phyloP scores from a whole-genome alignment of 2,329 filamentous ascomycete genomes.

The Pseudogymnoascus sp. region DNA sequence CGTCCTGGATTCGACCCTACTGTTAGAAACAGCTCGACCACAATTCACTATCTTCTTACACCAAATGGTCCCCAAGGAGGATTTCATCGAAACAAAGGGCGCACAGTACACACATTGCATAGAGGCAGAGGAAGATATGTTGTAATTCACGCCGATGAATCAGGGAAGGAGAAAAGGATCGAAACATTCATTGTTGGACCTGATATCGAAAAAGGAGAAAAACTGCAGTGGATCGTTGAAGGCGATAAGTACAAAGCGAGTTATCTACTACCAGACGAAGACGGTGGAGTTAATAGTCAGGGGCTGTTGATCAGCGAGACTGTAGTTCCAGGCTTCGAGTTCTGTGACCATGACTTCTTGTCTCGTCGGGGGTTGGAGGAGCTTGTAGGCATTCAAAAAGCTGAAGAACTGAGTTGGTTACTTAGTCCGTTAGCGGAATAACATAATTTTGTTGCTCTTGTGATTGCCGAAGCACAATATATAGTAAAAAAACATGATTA shows the following conservation, averaged over 20 bases:
- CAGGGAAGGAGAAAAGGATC: conserved; percentile 36
- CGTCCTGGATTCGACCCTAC: conserved; percentile 32
- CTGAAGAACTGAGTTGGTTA: conserved; percentile 40
- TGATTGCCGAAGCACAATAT: neutral
- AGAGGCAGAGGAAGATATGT: conserved; percentile 55
- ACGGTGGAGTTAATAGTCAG: conserved; percentile 30
- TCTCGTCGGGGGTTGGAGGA: conserved; percentile 39
- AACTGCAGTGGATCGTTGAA: conserved; percentile 59
- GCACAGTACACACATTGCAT: conserved; percentile 58
- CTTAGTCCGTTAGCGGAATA: conserved; percentile 29
- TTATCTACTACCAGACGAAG: conserved; percentile 44
- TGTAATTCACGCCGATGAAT: conserved; percentile 49
- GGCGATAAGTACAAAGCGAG: conserved; percentile 59
- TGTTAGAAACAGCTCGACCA: conserved; percentile 47
- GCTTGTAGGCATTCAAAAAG: conserved; percentile 44
- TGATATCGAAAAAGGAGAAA: conserved; percentile 49
- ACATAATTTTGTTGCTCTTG: neutral
- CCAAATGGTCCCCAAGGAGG: conserved; percentile 44
- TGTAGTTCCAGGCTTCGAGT: conserved; percentile 60
- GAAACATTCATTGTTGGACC: conserved; percentile 57
- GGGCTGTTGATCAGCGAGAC: conserved; percentile 59
- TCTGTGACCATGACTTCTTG: conserved; percentile 58
- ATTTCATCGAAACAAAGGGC: conserved; percentile 54
- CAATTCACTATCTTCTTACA: conserved; percentile 58
- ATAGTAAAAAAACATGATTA: neutral